Evolutionary conservation across 129 eudicot species (phyloP).

Genomic region (Chrysanthemum lavandulifolium): DNA sequence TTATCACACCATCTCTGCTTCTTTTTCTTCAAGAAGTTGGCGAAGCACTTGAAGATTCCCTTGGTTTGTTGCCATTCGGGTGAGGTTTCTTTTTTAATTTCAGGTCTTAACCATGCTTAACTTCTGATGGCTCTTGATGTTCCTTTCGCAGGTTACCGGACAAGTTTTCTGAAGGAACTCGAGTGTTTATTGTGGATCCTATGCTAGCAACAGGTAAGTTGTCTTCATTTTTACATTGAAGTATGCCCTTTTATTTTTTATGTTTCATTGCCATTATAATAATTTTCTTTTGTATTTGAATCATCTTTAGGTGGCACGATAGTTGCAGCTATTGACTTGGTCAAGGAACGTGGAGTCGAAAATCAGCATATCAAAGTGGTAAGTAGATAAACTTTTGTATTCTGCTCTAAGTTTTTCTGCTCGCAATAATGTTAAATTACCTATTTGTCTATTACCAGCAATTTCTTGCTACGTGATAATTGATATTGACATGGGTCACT

Average conservation of each 20-base stretch:
- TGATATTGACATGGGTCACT: no score
- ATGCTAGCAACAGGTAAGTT: constrained; percentile 90
- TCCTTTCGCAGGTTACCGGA: constrained; percentile 67
- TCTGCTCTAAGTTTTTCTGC: neutral
- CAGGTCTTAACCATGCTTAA: neutral
- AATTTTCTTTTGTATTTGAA: constrained; percentile 10
- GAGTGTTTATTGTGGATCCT: constrained; percentile 85
- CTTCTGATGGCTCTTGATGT: constrained; percentile 18
- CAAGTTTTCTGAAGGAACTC: constrained; percentile 67
- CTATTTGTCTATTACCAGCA: neutral
- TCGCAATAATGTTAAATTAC: neutral
- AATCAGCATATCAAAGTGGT: constrained; percentile 91
- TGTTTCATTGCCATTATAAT: constrained; percentile 10
- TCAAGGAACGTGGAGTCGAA: constrained; percentile 77
- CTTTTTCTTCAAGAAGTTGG: no score
- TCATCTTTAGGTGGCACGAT: constrained; percentile 75
- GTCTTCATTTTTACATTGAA: neutral
- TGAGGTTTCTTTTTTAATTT: neutral
- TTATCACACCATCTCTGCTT: no score
- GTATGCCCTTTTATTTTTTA: neutral
- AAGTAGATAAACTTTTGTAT: constrained; percentile 23
- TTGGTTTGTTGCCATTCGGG: no score
- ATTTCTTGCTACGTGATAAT: neutral
- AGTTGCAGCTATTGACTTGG: constrained; percentile 65
- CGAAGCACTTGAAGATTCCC: no score